A percentile compares a stretch with the other conserved stretches of the same genome.
These are phyloP conservation scores for Aspergillus sp. DNA, from an alignment of 2,329 filamentous ascomycete genomes.

Conservation along the genomic window DNA sequence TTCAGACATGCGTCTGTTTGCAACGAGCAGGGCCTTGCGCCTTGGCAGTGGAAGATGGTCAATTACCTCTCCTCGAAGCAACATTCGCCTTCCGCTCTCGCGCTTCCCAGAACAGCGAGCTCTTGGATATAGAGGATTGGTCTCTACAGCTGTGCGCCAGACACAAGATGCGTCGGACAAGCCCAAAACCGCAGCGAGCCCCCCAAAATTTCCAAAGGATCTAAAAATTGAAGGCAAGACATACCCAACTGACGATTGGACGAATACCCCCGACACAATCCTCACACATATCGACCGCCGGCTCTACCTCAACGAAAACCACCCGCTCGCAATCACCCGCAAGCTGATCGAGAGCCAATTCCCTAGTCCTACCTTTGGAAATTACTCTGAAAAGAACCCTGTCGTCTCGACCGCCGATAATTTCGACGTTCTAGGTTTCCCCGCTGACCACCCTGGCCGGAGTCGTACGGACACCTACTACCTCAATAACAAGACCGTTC, in stretches of 20 bases:
- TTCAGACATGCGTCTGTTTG: constrained; percentile 37
- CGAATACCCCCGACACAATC: constrained; percentile 78
- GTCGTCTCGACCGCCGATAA: constrained; percentile 84
- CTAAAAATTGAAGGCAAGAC: constrained; percentile 62
- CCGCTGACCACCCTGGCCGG: constrained; percentile 81
- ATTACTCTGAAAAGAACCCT: constrained; percentile 77
- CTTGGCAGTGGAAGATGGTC: constrained; percentile 36
- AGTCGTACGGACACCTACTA: constrained; percentile 94
- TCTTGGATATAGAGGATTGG: constrained; percentile 28
- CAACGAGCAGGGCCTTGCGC: constrained; percentile 41
- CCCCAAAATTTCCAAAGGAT: constrained; percentile 19
- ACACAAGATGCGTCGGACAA: constrained; percentile 17
- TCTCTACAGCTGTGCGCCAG: constrained; percentile 32
- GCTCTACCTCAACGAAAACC: constrained; percentile 87
- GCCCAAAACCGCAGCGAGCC: constrained; percentile 5
- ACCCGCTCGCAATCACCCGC: constrained; percentile 86
- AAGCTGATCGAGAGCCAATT: constrained; percentile 91
- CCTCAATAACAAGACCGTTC: constrained; percentile 76
- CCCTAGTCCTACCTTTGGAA: constrained; percentile 67
- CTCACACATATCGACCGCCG: constrained; percentile 70
- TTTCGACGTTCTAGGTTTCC: constrained; percentile 95
- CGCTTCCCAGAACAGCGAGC: constrained; percentile 18
- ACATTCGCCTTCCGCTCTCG: constrained; percentile 22
- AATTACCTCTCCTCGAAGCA: constrained; percentile 25
- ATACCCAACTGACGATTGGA: constrained; percentile 76